phyloP scores from a whole-genome alignment of 1,139 yeast species.

The Taphrina flavorubra region DNA sequence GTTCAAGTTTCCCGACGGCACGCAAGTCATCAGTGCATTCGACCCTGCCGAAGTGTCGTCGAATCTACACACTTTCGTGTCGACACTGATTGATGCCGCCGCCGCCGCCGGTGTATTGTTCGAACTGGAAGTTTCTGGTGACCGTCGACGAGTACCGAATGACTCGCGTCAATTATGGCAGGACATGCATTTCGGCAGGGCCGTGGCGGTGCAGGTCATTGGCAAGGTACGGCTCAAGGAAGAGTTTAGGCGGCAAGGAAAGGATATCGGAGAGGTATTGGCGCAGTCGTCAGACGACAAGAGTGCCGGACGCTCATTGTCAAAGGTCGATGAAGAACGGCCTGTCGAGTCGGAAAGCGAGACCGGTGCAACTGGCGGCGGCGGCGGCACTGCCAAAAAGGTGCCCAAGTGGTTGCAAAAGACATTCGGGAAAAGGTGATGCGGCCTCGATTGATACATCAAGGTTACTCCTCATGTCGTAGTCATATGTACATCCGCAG shows the following conservation, averaged over 20 bases:
- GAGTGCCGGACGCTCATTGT: background rate
- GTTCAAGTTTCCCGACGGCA: conserved; percentile 31
- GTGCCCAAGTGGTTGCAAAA: conserved; percentile 33
- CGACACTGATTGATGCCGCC: background rate
- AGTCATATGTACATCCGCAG: conserved; percentile 3
- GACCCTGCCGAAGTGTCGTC: conserved; percentile 11
- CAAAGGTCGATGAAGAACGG: conserved; percentile 1
- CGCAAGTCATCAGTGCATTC: conserved; percentile 34
- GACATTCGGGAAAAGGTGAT: conserved; percentile 17
- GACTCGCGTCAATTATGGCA: conserved; percentile 8
- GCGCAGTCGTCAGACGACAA: background rate
- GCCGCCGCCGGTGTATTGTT: background rate
- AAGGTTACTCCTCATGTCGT: background rate
- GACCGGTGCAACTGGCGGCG: background rate
- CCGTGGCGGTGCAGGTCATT: conserved; percentile 25
- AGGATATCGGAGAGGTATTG: conserved; percentile 20
- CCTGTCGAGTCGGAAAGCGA: background rate
- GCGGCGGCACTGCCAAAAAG: conserved; percentile 6
- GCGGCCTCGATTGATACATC: no score
- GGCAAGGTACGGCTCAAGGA: conserved; percentile 25
- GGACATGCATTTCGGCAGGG: conserved; percentile 6
- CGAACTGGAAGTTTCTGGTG: conserved; percentile 12
- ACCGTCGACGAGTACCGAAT: conserved; percentile 1
- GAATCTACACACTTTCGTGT: conserved; percentile 1
- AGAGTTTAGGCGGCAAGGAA: conserved; percentile 7